phyloP scores from a whole-genome alignment of 495 filamentous ascomycete species.

The Cryomyces minteri region DNA sequence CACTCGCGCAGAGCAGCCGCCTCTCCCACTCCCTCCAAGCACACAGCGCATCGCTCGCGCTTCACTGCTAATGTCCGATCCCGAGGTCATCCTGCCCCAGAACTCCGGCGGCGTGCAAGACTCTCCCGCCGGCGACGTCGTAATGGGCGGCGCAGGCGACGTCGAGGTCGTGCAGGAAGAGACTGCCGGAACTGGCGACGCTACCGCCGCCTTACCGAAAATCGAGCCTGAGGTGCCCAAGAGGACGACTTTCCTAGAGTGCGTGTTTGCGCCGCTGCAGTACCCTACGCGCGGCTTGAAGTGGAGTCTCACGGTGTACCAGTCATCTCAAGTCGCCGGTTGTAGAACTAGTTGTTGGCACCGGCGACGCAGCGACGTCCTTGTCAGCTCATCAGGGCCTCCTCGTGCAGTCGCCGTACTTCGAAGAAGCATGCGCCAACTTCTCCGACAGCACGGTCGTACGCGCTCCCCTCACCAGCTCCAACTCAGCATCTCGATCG shows the following conservation, averaged over 20 bases:
- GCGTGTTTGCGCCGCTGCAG: not conserved
- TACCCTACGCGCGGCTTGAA: not conserved
- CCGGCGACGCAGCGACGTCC: constrained; percentile 35
- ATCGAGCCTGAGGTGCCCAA: not conserved
- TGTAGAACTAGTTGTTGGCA: constrained; percentile 57
- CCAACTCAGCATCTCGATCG: not conserved
- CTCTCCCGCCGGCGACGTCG: not conserved
- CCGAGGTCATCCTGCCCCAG: too few relatives aligned
- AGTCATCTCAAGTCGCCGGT: constrained; percentile 64
- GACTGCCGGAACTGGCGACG: not conserved
- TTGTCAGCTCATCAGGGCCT: constrained; percentile 68
- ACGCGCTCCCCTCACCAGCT: not conserved
- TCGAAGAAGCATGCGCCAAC: constrained; percentile 39
- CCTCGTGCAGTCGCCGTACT: constrained; percentile 52
- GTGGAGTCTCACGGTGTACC: not conserved
- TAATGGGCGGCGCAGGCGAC: not conserved
- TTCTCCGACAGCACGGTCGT: constrained; percentile 35
- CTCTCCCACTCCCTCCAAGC: too few relatives aligned
- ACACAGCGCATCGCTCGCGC: too few relatives aligned
- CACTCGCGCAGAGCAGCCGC: too few relatives aligned
- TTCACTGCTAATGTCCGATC: too few relatives aligned
- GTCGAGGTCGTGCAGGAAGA: not conserved
- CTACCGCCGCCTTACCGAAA: not conserved
- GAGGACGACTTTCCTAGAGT: not conserved
- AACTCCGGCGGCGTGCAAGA: not conserved